Percentiles rank a stretch among this genome's conserved stretches.
phyloP scores from a whole-genome alignment of 345 rosid genomes.

The Gossypium mustelinum region DNA sequence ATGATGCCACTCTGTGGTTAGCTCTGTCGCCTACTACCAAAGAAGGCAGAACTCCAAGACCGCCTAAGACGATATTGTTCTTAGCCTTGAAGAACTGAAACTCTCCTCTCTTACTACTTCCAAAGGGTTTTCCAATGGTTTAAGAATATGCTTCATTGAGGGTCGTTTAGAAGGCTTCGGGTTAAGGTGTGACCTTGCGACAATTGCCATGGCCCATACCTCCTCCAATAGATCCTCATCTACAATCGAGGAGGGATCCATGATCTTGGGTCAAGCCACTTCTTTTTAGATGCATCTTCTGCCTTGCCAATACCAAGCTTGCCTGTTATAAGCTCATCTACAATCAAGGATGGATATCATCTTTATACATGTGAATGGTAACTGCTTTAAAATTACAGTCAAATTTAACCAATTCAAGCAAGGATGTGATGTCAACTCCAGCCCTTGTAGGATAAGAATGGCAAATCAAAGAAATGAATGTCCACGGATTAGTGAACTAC shows the following conservation, averaged over 20 bases:
- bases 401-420: no score
- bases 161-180: conserved; percentile 80
- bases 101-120: conserved; percentile 77
- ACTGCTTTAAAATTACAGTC: no score
- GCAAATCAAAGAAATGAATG: background rate
- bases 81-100: conserved; percentile 57
- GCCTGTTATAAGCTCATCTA: conserved; percentile 71
- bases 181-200: background rate
- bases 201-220: conserved; percentile 82
- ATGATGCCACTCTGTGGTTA: conserved; percentile 38
- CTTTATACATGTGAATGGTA: no score
- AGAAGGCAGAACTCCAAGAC: conserved; percentile 64
- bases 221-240: conserved; percentile 92
- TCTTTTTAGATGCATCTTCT: conserved; percentile 49
- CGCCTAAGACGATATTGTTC: conserved; percentile 59
- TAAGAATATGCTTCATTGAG: conserved; percentile 71
- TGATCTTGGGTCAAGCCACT: conserved; percentile 41
- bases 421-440: no score
- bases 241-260: background rate
- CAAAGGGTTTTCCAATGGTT: conserved; percentile 80
- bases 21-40: conserved; percentile 84
- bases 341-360: no score
- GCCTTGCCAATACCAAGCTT: conserved; percentile 71
- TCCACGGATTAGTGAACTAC: background rate
- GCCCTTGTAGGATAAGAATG: background rate